phyloP scores from a whole-genome alignment of 306 rosid species.

The Boehmeria nivea region DNA sequence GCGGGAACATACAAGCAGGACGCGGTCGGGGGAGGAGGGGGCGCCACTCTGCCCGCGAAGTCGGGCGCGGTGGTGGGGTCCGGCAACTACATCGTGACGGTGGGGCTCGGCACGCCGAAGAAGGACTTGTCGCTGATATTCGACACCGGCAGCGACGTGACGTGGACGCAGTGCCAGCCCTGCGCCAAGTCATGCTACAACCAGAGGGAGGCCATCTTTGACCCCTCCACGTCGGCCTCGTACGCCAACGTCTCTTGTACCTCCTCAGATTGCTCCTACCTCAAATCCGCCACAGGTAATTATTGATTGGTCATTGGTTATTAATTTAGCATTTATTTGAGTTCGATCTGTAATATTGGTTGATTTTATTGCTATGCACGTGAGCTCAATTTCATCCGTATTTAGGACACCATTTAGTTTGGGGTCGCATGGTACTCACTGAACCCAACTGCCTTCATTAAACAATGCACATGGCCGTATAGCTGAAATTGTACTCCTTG shows the following conservation, averaged over 20 bases:
- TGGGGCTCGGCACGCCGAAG: slow-evolving; percentile 24
- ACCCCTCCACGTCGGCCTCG: slow-evolving; percentile 43
- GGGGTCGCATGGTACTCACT: too few species aligned
- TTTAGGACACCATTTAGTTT: too few species aligned
- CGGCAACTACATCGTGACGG: slow-evolving; percentile 16
- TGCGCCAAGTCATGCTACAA: slow-evolving; percentile 48
- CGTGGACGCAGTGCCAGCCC: slow-evolving; percentile 68
- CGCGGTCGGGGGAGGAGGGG: not conserved
- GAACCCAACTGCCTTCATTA: too few species aligned
- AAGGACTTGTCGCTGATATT: slow-evolving; percentile 10
- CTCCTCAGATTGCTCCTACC: slow-evolving; percentile 36
- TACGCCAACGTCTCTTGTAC: slow-evolving; percentile 56
- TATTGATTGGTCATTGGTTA: too few species aligned
- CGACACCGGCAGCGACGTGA: slow-evolving; percentile 24
- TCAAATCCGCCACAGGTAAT: slow-evolving; percentile 50
- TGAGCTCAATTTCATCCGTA: too few species aligned
- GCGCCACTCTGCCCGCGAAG: slow-evolving; percentile 12
- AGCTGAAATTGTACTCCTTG: too few species aligned
- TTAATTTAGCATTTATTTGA: not conserved
- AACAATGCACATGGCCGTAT: too few species aligned
- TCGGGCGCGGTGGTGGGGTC: slow-evolving; percentile 5
- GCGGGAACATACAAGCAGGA: not conserved
- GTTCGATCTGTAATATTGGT: too few species aligned
- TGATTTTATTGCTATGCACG: too few species aligned
- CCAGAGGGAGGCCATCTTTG: slow-evolving; percentile 43